phyloP scores from a whole-genome alignment of 768 basidiomycete species.

The Lentinula sp. region DNA sequence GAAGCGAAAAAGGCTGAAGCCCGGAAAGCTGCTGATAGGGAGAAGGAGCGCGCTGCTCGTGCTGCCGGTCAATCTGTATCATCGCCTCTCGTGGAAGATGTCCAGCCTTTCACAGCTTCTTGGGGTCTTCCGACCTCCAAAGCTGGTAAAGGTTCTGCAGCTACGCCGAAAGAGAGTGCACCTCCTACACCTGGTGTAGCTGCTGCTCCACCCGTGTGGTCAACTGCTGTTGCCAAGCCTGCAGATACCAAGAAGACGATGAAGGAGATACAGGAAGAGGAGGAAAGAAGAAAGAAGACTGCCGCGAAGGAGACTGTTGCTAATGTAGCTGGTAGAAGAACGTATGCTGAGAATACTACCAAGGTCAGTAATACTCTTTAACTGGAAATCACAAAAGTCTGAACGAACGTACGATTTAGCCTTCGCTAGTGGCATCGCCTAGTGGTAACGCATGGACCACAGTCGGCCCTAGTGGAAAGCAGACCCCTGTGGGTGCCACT shows the following conservation, averaged over 20 bases:
- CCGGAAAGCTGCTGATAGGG: conserved; percentile 68
- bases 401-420: conserved; percentile 1
- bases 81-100: conserved; percentile 42
- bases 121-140: conserved; percentile 90
- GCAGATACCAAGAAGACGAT: conserved; percentile 77
- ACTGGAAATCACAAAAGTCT: conserved; percentile 7
- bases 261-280: conserved; percentile 99
- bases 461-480: conserved; percentile 75
- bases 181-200: conserved; percentile 16
- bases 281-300: conserved; percentile 76
- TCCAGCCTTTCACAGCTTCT: conserved; percentile 59
- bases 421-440: conserved; percentile 24
- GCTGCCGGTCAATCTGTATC: conserved; percentile 25
- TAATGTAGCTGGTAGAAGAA: conserved; percentile 54
- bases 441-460: conserved; percentile 73
- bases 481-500: conserved; percentile 25
- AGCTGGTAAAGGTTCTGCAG: conserved; percentile 44
- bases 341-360: conserved; percentile 72
- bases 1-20: conserved; percentile 79
- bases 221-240: conserved; percentile 55
- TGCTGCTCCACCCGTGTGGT: conserved; percentile 50
- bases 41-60: conserved; percentile 58
- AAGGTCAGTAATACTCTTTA: conserved; percentile 42
- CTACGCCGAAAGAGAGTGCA: conserved; percentile 36
- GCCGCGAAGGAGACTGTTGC: conserved; percentile 55